Evolutionary conservation across 805 yeast genomes (phyloP).

Genomic region (Teunomyces kruisii): DNA sequence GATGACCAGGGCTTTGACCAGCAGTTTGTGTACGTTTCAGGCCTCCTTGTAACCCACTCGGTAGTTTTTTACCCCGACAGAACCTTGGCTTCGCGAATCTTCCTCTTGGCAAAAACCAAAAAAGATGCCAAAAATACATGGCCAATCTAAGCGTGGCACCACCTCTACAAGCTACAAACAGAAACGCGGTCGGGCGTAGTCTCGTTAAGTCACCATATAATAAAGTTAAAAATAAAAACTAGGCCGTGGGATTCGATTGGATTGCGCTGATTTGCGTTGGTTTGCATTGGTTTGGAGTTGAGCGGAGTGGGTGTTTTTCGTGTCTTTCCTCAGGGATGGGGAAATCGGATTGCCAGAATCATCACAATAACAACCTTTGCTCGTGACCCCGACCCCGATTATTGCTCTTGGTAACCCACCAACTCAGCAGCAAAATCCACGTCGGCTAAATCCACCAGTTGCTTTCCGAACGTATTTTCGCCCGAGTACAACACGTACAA

Average conservation of each 20-base stretch:
- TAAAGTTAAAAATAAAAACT: not conserved
- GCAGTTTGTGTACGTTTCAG: not conserved
- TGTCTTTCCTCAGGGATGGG: not conserved
- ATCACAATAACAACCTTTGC: not conserved
- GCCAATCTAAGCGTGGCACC: no score
- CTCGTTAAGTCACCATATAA: not conserved
- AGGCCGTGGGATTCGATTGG: not conserved
- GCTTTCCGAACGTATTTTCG: conserved; percentile 89
- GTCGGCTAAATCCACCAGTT: conserved; percentile 1
- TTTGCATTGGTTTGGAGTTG: no score
- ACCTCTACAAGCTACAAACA: no score
- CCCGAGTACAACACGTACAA: conserved; percentile 95
- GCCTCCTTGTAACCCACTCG: not conserved
- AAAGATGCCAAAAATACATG: not conserved
- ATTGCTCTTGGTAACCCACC: conserved; percentile 1
- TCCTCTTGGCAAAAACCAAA: not conserved
- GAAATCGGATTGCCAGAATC: conserved; percentile 2
- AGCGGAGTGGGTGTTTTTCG: no score
- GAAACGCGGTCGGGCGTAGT: no score
- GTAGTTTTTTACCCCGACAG: not conserved
- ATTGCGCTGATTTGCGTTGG: not conserved
- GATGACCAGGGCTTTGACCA: no score
- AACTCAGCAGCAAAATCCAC: not conserved
- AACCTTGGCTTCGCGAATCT: not conserved
- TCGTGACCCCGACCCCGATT: not conserved